Evolutionary conservation across 2,329 filamentous ascomycete species (phyloP).

Genomic region (Fonsecaea monophora): DNA sequence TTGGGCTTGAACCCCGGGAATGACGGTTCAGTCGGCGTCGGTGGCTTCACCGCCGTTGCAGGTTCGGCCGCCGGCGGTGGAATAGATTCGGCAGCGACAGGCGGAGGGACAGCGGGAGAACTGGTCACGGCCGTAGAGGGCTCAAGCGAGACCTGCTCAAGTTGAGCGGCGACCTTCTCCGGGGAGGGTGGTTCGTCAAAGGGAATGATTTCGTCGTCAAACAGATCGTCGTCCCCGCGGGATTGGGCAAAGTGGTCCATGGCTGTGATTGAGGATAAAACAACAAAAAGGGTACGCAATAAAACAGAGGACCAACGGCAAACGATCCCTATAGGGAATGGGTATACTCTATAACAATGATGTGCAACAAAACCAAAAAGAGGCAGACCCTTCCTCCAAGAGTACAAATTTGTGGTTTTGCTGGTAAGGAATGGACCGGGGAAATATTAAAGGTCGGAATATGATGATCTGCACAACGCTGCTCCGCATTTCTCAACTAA

Average conservation of each 20-base stretch:
- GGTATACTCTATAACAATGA: not conserved
- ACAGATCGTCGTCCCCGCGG: slow-evolving; percentile 57
- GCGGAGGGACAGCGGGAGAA: not conserved
- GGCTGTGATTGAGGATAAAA: not conserved
- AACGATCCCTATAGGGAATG: not conserved
- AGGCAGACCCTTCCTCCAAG: not conserved
- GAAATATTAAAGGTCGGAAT: not conserved
- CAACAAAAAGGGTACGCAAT: not conserved
- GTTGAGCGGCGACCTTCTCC: slow-evolving; percentile 33
- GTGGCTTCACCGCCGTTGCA: not conserved
- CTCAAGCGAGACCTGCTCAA: slow-evolving; percentile 33
- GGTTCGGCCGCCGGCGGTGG: not conserved
- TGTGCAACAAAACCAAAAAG: no score
- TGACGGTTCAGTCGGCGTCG: slow-evolving; percentile 12
- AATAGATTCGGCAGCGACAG: slow-evolving; percentile 13
- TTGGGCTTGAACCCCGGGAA: slow-evolving; percentile 25
- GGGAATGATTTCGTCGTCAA: slow-evolving; percentile 59
- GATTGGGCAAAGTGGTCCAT: slow-evolving; percentile 60
- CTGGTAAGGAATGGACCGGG: not conserved
- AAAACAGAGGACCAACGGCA: no score
- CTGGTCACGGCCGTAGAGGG: slow-evolving; percentile 1
- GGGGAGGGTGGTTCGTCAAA: slow-evolving; percentile 45
- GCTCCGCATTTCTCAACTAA: not conserved
- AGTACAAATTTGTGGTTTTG: not conserved
- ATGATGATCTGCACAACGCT: not conserved